Base-by-base conservation (phyloP, 345 rosid genomes). In the Barbarea vulgaris region DNA sequence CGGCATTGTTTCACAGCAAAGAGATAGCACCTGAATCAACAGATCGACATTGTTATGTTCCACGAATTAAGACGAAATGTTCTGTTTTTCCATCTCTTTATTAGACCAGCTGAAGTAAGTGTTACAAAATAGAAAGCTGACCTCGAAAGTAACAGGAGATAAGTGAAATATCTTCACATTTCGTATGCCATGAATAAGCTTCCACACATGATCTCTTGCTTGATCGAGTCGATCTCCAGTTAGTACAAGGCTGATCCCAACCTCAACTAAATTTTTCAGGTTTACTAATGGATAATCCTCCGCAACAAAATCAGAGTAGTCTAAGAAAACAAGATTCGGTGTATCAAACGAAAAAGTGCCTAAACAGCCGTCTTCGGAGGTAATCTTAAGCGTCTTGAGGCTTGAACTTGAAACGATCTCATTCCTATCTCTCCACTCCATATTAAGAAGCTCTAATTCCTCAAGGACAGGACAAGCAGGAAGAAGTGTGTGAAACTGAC, bases 401-500 rank as follows among this genome's bases (percentile, higher is more conserved):
- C 57, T 44, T 44, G 65, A 24, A 46, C 78, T 74, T 13, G 78
- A 64, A 22, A 74, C 33, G 41, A 56, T 56, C 59, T 7, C 78
- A 47, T 74, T 4, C 36, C 65, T 65, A 74, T 74, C 71, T 53
- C 65, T 74, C 77, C 72, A 74, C 28, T 12, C 64, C 72, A 74
- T 74, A 7, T 74, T 17, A 55, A 65, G 22, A 11, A 74, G 5
- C 58, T 1, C 13, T 64, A 74, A 9, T 22, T 34, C 58, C 65
- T 55, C 72, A 34, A 74, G 58, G 14, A 54, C 77, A 44, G 77
- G 77, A 64, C 70, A 73, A 9, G 55, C 70, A 63, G 77, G 56
- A 28, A 73, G 64, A 64, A 73, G 70, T 19, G 64, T 74, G 39
- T 55, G 65, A 65, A 74, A 74, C 77, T 65, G 77, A 42, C 77